phyloP scores from a whole-genome alignment of 2,329 filamentous ascomycete genomes.

The Claviceps arundinis region DNA sequence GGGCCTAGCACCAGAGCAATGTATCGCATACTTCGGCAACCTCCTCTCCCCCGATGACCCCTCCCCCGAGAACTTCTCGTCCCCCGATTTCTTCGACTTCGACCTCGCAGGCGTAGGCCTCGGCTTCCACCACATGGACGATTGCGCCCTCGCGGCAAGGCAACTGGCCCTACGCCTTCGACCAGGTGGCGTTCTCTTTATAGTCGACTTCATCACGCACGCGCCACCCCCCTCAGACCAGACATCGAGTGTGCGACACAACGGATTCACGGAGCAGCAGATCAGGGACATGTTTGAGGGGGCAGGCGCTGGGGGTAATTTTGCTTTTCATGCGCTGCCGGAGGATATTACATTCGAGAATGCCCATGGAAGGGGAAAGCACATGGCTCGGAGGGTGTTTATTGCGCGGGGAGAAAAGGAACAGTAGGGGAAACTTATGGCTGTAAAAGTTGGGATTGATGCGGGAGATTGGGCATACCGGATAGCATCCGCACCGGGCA shows the following conservation, averaged over 20 bases:
- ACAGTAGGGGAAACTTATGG: neutral
- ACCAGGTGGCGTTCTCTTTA: constrained; percentile 51
- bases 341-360: constrained; percentile 32
- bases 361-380: constrained; percentile 17
- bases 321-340: constrained; percentile 41
- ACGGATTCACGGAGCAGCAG: constrained; percentile 49
- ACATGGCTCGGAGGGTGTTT: constrained; percentile 28
- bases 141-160: constrained; percentile 45
- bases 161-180: constrained; percentile 48
- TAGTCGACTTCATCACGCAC: constrained; percentile 55
- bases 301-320: constrained; percentile 46
- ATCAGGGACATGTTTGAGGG: constrained; percentile 47
- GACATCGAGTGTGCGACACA: constrained; percentile 43
- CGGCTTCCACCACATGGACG: constrained; percentile 54
- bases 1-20: constrained; percentile 37
- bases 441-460: too few relatives aligned
- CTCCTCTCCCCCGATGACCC: constrained; percentile 33
- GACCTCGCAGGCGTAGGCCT: constrained; percentile 52
- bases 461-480: too few relatives aligned
- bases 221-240: constrained; percentile 15
- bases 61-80: constrained; percentile 41
- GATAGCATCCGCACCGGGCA: too few relatives aligned
- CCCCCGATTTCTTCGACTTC: constrained; percentile 52
- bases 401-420: constrained; percentile 13
- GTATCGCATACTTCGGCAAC: constrained; percentile 45